Evolutionary conservation across 23 red algal species (phyloP), one percentile per base, ranked within the genome.

Genomic region (Gracilaria gracilis): DNA sequence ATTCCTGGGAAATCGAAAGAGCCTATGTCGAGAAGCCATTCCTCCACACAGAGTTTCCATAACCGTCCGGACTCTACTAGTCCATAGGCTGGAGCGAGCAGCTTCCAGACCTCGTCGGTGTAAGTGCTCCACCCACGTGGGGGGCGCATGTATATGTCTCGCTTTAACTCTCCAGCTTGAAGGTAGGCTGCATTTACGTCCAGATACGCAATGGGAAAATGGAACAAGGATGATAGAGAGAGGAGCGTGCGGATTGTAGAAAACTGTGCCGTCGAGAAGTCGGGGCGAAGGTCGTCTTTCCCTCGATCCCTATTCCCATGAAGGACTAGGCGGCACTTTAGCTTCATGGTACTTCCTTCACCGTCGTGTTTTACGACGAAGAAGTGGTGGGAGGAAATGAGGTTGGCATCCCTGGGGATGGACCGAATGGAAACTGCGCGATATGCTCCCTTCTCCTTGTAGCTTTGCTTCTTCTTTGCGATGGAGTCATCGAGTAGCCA

Each of bases 321-420:
- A n/a, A n/a, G n/a, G n/a, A n/a, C n/a, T n/a, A n/a, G n/a, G n/a
- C n/a, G n/a, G n/a, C n/a, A n/a, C n/a, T n/a, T n/a, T n/a, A n/a
- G n/a, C n/a, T n/a, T n/a, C n/a, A n/a, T n/a, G n/a, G n/a, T n/a
- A n/a, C n/a, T n/a, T n/a, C n/a, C n/a, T n/a, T n/a, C n/a, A n/a
- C n/a, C n/a, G n/a, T n/a, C n/a, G n/a, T n/a, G n/a, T n/a, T n/a
- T n/a, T n/a, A n/a, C n/a, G n/a, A n/a, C n/a, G n/a, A n/a, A n/a
- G n/a, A 83, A 83, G 48, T 83, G 79, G 55, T 83, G 54, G 13
- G 54, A 65, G 12, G 79, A 61, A 12, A 83, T 83, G 24, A 55
- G 27, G 38, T 83, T 61, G 13, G 42, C 49, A 25, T 9, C 51
- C 11, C 57, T 6, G 23, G 47, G n/a, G n/a, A n/a, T n/a, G n/a